A percentile compares a stretch with the other conserved stretches of the same genome.
These are phyloP conservation scores for Inonotus obliquus DNA, from an alignment of 1,284 basidiomycete species.

Conservation along the genomic window DNA sequence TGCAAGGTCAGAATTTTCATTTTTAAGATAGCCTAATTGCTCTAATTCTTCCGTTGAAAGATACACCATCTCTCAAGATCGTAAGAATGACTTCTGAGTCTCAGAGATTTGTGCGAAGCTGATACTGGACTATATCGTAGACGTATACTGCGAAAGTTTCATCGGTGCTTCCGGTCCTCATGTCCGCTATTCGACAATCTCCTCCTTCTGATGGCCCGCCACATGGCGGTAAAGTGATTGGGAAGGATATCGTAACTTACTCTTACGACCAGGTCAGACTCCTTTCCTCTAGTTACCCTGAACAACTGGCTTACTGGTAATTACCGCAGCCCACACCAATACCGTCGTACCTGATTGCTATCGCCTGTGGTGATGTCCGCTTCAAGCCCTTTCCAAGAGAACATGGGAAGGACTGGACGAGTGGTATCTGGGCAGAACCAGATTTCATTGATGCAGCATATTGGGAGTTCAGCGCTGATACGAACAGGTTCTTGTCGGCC, in stretches of 20 bases:
- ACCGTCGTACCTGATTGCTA: constrained; percentile 84
- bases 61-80: constrained; percentile 70
- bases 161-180: constrained; percentile 76
- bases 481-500: constrained; percentile 70
- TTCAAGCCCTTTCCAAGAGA: constrained; percentile 63
- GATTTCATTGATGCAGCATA: constrained; percentile 74
- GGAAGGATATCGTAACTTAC: constrained; percentile 64
- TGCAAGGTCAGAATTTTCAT: constrained; percentile 57
- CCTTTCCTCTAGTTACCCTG: neutral
- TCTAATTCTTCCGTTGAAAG: constrained; percentile 29
- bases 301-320: neutral
- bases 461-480: constrained; percentile 88
- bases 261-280: constrained; percentile 54
- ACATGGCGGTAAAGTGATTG: constrained; percentile 65
- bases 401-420: constrained; percentile 68
- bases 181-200: constrained; percentile 78
- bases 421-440: constrained; percentile 89
- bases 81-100: constrained; percentile 35
- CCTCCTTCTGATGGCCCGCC: constrained; percentile 64
- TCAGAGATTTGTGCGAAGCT: constrained; percentile 18
- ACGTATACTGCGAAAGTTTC: constrained; percentile 75
- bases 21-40: neutral
- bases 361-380: constrained; percentile 80
- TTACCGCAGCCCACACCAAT: constrained; percentile 68
- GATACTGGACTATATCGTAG: constrained; percentile 31